Evolutionary conservation across 179 eudicot genomes (phyloP).

Genomic region (Beta corolliflora): DNA sequence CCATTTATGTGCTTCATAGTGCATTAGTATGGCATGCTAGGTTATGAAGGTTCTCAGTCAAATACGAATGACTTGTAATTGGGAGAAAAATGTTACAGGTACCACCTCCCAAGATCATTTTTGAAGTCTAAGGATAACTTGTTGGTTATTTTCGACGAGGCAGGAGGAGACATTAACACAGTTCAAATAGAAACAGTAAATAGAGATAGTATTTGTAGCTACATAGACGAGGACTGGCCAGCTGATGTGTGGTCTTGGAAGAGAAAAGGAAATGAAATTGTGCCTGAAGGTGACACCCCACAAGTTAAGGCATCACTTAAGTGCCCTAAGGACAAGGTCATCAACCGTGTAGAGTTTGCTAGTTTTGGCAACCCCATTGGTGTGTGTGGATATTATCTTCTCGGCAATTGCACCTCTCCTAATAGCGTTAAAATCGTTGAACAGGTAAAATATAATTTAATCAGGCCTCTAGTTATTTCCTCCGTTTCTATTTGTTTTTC

Average conservation of each 20-base stretch:
- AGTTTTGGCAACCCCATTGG: constrained; percentile 79
- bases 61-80: not conserved
- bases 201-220: constrained; percentile 67
- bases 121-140: constrained; percentile 68
- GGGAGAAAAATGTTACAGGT: constrained; percentile 38
- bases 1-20: too few relatives aligned
- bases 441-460: constrained; percentile 34
- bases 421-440: constrained; percentile 45
- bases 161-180: constrained; percentile 57
- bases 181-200: constrained; percentile 57
- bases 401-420: constrained; percentile 47
- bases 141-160: constrained; percentile 76
- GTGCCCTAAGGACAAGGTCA: constrained; percentile 58
- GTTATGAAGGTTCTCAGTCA: not conserved
- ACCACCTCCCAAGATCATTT: constrained; percentile 79
- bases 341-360: constrained; percentile 59
- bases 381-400: constrained; percentile 51
- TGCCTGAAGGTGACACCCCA: constrained; percentile 9
- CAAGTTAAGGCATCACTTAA: constrained; percentile 43
- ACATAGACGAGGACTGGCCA: constrained; percentile 52
- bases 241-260: constrained; percentile 59
- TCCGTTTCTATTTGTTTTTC: too few relatives aligned
- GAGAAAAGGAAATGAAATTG: constrained; percentile 35
- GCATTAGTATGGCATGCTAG: too few relatives aligned
- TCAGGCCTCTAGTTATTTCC: too few relatives aligned